Evolutionary conservation across 2,329 filamentous ascomycete genomes (phyloP).

Genomic region (Helicocarpus griseus): DNA sequence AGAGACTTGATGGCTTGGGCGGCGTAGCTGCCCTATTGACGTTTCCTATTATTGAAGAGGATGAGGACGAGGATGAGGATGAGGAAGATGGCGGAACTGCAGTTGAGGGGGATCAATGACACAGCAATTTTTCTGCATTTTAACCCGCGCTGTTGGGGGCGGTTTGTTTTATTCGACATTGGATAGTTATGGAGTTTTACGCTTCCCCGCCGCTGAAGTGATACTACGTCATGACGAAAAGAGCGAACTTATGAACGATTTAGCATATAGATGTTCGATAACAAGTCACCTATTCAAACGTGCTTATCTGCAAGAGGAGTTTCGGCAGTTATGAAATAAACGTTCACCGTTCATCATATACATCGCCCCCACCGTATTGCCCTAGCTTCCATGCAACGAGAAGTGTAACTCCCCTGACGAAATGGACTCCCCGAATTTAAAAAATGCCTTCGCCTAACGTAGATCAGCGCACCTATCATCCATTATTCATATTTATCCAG

Average conservation of each 20-base stretch:
- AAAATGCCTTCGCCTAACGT: background rate
- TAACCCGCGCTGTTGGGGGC: background rate
- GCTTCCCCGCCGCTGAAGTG: background rate
- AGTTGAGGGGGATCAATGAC: background rate
- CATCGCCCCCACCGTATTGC: too few species aligned
- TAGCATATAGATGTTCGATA: too few species aligned
- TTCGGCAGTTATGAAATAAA: too few species aligned
- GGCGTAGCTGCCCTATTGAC: constrained; percentile 85
- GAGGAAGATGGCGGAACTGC: background rate
- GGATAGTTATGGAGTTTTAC: background rate
- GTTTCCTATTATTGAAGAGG: constrained; percentile 73
- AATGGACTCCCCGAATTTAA: background rate
- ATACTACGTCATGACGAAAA: background rate
- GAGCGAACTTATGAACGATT: background rate
- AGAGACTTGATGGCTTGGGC: constrained; percentile 70
- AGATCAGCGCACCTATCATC: too few species aligned
- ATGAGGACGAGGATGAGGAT: constrained; percentile 51
- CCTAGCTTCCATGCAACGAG: background rate
- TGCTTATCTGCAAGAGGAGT: too few species aligned
- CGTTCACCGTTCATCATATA: too few species aligned
- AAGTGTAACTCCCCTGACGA: background rate
- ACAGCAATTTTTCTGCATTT: background rate
- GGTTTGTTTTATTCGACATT: background rate
- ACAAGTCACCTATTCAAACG: too few species aligned
- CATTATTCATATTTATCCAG: background rate